A percentile compares a stretch with the other conserved stretches of the same genome.
These are phyloP conservation scores for Pharus latifolius DNA, from an alignment of 176 grass and related monocot genomes.

Conservation along the genomic window DNA sequence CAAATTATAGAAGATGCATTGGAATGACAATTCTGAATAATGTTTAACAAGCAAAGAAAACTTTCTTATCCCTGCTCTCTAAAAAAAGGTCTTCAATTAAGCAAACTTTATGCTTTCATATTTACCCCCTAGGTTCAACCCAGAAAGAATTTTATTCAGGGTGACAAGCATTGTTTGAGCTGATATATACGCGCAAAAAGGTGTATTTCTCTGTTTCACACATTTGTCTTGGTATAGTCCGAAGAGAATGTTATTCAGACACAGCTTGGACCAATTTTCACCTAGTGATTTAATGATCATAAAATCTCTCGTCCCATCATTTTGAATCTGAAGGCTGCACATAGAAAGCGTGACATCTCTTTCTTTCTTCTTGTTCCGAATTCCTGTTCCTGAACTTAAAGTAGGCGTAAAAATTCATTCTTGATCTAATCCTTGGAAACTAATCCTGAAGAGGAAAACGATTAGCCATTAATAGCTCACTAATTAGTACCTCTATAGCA, in stretches of 20 bases:
- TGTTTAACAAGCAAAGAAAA: background rate
- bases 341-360: background rate
- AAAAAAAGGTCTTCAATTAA: background rate
- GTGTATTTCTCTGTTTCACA: background rate
- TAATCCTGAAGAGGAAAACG: background rate
- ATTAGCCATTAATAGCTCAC: background rate
- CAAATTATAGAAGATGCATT: background rate
- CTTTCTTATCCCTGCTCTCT: background rate
- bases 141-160: background rate
- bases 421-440: background rate
- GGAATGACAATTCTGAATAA: background rate
- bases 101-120: background rate
- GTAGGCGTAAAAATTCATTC: background rate
- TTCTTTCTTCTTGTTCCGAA: background rate
- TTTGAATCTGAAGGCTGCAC: background rate
- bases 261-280: background rate
- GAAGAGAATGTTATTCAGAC: background rate
- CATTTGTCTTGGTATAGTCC: background rate
- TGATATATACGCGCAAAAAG: background rate
- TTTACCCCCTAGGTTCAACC: background rate
- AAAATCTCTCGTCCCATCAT: background rate
- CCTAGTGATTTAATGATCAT: background rate
- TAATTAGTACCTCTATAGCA: too few species aligned
- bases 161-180: too few species aligned
- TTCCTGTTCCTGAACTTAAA: background rate